Evolutionary conservation across 306 rosid species (phyloP).

Genomic region (Gillenia trifoliata): DNA sequence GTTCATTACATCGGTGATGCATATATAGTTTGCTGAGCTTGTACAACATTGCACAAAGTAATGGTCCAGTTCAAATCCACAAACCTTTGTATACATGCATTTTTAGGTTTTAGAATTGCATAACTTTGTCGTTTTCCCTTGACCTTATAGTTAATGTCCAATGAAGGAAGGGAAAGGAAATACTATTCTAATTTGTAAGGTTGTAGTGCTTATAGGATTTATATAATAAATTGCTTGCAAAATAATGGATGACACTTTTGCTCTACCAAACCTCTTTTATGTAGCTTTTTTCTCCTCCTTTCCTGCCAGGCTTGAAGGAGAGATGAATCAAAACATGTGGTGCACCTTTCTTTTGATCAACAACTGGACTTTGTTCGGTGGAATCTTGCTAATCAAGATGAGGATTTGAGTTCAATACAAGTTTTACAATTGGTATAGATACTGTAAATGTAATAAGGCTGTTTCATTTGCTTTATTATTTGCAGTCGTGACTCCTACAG

Average conservation of each 20-base stretch:
- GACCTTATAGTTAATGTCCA: background rate
- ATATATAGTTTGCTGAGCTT: background rate
- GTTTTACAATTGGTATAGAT: constrained; percentile 1
- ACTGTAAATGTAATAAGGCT: background rate
- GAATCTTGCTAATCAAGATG: constrained; percentile 80
- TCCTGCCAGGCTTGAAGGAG: constrained; percentile 52
- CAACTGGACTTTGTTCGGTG: constrained; percentile 73
- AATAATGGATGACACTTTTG: background rate
- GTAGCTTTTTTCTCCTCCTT: constrained; percentile 12
- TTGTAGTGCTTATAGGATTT: background rate
- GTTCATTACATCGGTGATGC: background rate
- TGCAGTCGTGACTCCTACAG: background rate
- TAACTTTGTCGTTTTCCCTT: background rate
- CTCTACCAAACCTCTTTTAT: background rate
- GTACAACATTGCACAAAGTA: background rate
- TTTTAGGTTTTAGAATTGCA: too few species aligned
- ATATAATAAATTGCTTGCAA: background rate
- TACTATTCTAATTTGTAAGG: background rate
- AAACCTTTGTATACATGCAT: background rate
- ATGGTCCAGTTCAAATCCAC: background rate
- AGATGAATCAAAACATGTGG: constrained; percentile 62
- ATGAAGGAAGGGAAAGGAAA: background rate
- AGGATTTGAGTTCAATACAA: constrained; percentile 40
- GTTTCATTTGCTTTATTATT: background rate
- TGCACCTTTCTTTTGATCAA: constrained; percentile 53